Base-by-base conservation (phyloP, 2,329 filamentous ascomycete species). In the Didymella exigua region DNA sequence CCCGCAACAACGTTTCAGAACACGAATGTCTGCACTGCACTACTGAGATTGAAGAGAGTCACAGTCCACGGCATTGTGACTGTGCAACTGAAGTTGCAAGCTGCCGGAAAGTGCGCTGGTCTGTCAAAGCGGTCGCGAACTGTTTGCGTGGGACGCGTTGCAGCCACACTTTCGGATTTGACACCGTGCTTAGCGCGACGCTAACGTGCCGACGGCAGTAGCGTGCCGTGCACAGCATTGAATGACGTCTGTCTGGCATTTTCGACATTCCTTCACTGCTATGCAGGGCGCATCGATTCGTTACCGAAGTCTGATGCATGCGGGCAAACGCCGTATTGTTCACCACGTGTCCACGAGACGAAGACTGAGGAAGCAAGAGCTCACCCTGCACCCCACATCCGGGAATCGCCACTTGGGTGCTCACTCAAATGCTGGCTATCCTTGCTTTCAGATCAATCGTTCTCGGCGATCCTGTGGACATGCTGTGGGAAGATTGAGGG, bases 401-500 rank as follows among this genome's bases (percentile, higher is more conserved):
- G 23, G 38, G 49, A 44, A 44, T 10, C 16, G 5, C 26, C 21
- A 23, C 10, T n/a, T 9, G 16, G 43, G 23, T 36, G 41, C 29
- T 42, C 14, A 34, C 27, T 24, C 18, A n/a, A 37, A 50, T 5
- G 37, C 46, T 30, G 19, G 52, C 36, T 26, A 55, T 38, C 54
- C 58, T 54, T 52, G 61, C 19, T 54, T 27, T 45, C 48, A 50
- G 53, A 61, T 63, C 54, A 57, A 48, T 54, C 62, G 58, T 56
- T 47, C 51, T 56, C 55, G 51, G 49, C 52, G 43, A 61, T 61
- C 58, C 16, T 54, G 52, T 55, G 36, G 51, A 30, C 52, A 55
- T 34, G 18, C 19, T 41, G 41, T 23, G 45, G 46, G 36, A 26
- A 43, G 52, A 37, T 9, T 34, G 26, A 52, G 41, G 41, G 52